Conservation (phyloP, 2,329 filamentous ascomycete genomes). For the Escovopsis sp. region DNA sequence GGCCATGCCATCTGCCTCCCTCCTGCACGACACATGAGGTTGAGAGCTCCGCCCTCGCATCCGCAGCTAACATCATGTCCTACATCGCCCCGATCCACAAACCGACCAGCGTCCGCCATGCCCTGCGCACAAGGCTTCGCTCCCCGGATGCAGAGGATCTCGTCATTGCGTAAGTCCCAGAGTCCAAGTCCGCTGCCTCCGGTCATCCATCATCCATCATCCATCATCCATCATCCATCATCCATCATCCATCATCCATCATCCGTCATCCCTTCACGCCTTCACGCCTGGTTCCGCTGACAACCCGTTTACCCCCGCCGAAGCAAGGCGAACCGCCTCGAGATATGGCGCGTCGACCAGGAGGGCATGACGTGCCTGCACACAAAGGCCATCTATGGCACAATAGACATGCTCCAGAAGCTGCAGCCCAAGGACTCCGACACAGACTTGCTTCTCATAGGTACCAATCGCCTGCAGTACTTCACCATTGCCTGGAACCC, state of each 20-base stretch:
- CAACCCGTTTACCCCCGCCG: slow-evolving; percentile 2
- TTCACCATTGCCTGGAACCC: slow-evolving; percentile 79
- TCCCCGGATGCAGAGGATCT: slow-evolving; percentile 63
- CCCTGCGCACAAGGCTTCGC: slow-evolving; percentile 65
- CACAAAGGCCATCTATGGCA: slow-evolving; percentile 67
- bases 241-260: slow-evolving; percentile 6
- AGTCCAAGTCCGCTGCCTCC: no score
- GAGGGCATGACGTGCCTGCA: slow-evolving; percentile 50
- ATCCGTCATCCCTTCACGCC: no score
- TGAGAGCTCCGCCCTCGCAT: not conserved
- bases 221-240: slow-evolving; percentile 1
- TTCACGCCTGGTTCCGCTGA: slow-evolving; percentile 12
- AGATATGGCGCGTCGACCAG: slow-evolving; percentile 59
- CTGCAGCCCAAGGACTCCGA: slow-evolving; percentile 59
- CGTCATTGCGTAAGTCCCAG: slow-evolving; percentile 60
- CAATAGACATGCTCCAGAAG: slow-evolving; percentile 70
- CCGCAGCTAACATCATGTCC: slow-evolving; percentile 46
- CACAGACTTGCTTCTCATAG: slow-evolving; percentile 80
- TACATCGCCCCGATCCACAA: slow-evolving; percentile 90
- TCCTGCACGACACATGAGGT: no score
- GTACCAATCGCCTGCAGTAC: slow-evolving; percentile 79
- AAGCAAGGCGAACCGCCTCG: slow-evolving; percentile 72
- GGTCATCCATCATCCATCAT: slow-evolving; percentile 1
- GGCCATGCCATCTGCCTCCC: no score
- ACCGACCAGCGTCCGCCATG: slow-evolving; percentile 82